phyloP scores from a whole-genome alignment of 163 green algal genomes.

The Scenedesmus sp. region DNA sequence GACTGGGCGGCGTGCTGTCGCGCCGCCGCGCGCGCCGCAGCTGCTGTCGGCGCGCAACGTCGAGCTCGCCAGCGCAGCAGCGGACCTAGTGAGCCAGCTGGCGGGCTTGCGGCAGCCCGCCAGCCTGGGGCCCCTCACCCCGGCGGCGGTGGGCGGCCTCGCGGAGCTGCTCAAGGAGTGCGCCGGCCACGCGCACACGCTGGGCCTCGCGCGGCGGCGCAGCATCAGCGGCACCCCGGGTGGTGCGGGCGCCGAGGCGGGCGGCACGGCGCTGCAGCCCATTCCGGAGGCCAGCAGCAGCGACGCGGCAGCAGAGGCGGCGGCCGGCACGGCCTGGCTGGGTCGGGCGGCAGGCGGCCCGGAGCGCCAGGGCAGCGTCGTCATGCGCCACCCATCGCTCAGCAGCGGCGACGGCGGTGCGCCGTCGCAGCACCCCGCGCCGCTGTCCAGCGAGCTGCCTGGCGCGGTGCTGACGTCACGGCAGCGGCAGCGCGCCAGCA shows the following conservation, averaged over 20 bases:
- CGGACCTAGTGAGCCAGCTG: conserved; percentile 7
- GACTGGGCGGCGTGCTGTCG: too few relatives aligned
- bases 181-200: conserved; percentile 21
- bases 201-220: neutral
- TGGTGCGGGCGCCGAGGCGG: neutral
- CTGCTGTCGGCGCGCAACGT: conserved; percentile 39
- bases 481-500: neutral
- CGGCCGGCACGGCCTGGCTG: neutral
- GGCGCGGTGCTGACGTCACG: neutral
- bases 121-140: neutral
- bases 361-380: neutral
- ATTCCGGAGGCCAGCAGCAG: conserved; percentile 7
- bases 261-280: neutral
- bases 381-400: conserved; percentile 26
- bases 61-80: conserved; percentile 19
- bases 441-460: neutral
- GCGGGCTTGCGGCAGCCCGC: neutral
- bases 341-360: neutral
- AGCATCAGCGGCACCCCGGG: neutral
- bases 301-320: neutral
- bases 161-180: conserved; percentile 16
- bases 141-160: neutral
- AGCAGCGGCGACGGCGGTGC: neutral
- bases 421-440: neutral
- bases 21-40: neutral